Evolutionary conservation across 495 filamentous ascomycete species (phyloP), one percentile per base, ranked within the genome.

Genomic region (Lentithecium fluviatile): DNA sequence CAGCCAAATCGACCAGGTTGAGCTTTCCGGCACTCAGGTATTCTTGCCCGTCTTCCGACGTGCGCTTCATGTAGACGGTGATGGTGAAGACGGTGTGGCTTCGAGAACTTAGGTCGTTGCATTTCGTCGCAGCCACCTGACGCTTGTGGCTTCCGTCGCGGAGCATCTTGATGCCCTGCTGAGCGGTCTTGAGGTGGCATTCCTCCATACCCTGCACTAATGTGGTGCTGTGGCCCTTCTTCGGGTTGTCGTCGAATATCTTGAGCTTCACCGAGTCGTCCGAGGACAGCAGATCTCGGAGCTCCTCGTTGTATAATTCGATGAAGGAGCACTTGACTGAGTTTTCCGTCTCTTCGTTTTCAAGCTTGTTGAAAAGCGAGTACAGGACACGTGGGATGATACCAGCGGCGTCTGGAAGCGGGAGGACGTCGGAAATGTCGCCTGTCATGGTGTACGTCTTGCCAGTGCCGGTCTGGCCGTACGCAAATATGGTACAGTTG

Each of bases 381-480:
- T 96, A 87, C 8, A 98, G 77, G 0, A 88, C 90, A 21, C 94
- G 85, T 1, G 94, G 94, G 58, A 97, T 93, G 58, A 98, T 97
- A 49, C 94, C 94, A 13, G 94, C 94, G 25, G 86, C 86, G 56
- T 97, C 94, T 2, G 92, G 90, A 17, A 96, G 79, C 46, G 95
- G 83, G 2, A 91, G 77, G 0, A 85, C 89, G 62, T 94, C 87
- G 10, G 80, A 87, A 88, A 98, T 96, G 69, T 98, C 92, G 34
- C 94, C 94, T 2, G 95, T 95, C 94, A 98, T 98, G 2, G 94
- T 98, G 72, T 98, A 98, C 29, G 94, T 98, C 74, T 98, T 98
- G 53, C 94, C 94, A 0, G 94, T 98, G 25, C 94, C 94, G 0
- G 94, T 98, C 68, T 98, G 94, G 8, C 94, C 94, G 71, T 98